phyloP scores from a whole-genome alignment of 495 filamentous ascomycete genomes.

The Aspergillus sclerotiicarbonarius region DNA sequence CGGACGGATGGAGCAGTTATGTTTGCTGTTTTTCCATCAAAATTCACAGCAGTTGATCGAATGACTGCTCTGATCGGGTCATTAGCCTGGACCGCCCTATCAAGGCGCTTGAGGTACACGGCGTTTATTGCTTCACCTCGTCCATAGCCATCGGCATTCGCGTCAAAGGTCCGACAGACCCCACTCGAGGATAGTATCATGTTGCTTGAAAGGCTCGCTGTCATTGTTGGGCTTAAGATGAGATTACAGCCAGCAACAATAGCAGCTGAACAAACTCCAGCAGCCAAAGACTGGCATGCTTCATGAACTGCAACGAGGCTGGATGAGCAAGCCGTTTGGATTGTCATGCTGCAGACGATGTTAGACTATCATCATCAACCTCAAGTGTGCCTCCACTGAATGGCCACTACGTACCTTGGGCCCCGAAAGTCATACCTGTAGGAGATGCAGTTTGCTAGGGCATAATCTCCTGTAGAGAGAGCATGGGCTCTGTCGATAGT shows the following conservation, averaged over 20 bases:
- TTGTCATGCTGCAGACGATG: conserved; percentile 19
- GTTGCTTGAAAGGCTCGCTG: conserved; percentile 27
- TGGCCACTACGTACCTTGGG: conserved; percentile 12
- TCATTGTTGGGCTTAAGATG: conserved; percentile 35
- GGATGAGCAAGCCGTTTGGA: conserved; percentile 37
- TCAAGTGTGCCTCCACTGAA: conserved; percentile 13
- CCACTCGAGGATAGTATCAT: conserved; percentile 23
- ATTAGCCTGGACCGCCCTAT: conserved; percentile 26
- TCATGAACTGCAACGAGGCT: conserved; percentile 28
- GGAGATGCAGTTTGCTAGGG: conserved; percentile 30
- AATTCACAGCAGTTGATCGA: conserved; percentile 30
- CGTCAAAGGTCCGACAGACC: conserved; percentile 58
- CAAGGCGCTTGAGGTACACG: conserved; percentile 30
- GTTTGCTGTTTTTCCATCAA: conserved; percentile 26
- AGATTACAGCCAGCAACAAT: conserved; percentile 41
- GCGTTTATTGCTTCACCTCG: conserved; percentile 54
- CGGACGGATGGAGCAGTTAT: conserved; percentile 7
- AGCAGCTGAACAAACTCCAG: conserved; percentile 36
- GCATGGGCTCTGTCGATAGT: conserved; percentile 13
- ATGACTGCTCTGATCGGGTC: conserved; percentile 42
- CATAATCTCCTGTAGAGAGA: conserved; percentile 29
- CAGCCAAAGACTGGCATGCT: conserved; percentile 26
- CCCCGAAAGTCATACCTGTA: conserved; percentile 33
- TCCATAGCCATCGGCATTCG: conserved; percentile 59
- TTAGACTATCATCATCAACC: conserved; percentile 14